phyloP scores from a whole-genome alignment of 225 moss, liverwort and hornwort species.

The Neckera pumila region DNA sequence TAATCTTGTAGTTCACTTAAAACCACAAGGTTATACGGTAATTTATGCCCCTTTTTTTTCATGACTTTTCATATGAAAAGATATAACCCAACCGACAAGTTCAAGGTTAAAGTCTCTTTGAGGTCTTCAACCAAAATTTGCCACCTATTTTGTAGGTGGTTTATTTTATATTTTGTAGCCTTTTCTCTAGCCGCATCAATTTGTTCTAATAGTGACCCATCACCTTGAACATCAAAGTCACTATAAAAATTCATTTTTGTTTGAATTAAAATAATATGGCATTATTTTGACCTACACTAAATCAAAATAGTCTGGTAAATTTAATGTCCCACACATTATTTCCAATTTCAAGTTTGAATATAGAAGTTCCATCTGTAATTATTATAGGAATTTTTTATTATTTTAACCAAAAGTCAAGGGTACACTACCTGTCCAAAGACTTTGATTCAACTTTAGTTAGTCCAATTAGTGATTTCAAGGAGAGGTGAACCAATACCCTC shows the following conservation, averaged over 20 bases:
- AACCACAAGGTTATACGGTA: neutral
- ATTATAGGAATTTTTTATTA: neutral
- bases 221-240: neutral
- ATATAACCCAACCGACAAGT: neutral
- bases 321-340: rapidly evolving
- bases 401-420: rapidly evolving
- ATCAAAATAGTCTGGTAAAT: neutral
- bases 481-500: rapidly evolving
- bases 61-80: neutral
- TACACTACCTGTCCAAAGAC: no score
- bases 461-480: no score
- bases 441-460: no score
- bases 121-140: neutral
- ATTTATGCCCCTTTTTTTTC: neutral
- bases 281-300: neutral
- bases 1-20: neutral
- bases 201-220: neutral
- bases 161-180: neutral
- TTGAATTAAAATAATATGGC: neutral
- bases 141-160: neutral
- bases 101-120: neutral
- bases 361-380: neutral
- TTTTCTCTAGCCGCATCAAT: neutral
- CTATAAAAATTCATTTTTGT: neutral
- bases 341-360: neutral